Evolutionary conservation across 495 filamentous ascomycete genomes (phyloP), one percentile per base, ranked within the genome.

Genomic region (Penicillium daleae): DNA sequence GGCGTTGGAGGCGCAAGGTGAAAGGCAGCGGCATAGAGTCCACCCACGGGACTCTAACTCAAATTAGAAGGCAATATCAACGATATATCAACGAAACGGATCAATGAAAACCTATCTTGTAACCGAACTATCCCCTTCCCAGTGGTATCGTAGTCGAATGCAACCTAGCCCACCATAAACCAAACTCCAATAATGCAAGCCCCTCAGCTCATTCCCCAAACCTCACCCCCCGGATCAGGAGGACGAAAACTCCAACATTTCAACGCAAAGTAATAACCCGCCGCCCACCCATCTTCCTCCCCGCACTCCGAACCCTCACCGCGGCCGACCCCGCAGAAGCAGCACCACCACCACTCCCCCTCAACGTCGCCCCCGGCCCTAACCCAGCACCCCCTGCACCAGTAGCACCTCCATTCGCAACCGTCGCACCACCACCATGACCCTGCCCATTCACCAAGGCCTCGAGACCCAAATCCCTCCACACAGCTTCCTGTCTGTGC

Each of bases 401-500:
- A 29, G 55, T 56, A 39, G 54, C 56, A 37, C 19, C 64, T 17
- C 62, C 66, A 24, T 56, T 56, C 35, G 50, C 62, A 59, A 57
- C 48, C 22, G 59, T 51, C 26, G 50, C 49, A 54, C 56, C 58
- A 27, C 59, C 63, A 49, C 71, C 71, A 58, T 66, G 62, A 10
- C 70, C 75, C 55, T 68, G 65, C 56, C 66, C 67, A 39, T 76
- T 78, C 80, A 93, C 88, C 62, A 96, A 77, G 57, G 87, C 87
- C 44, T 83, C 81, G 32, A 97, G 74, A 1, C 92, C 92, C 13
- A 97, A 71, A 79, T 97, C 95, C 69, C 90, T 88, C 95, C 94
- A 97, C 4, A 88, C 87, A 3, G 87, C 78, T 77, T 93, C 92
- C 56, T 82, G 79, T 65, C 76, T 77, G 54, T 74, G 72, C 52